These are phyloP conservation scores for Apiospora pterosperma DNA, from an alignment of 2,329 filamentous ascomycete species.

Conservation along the genomic window DNA sequence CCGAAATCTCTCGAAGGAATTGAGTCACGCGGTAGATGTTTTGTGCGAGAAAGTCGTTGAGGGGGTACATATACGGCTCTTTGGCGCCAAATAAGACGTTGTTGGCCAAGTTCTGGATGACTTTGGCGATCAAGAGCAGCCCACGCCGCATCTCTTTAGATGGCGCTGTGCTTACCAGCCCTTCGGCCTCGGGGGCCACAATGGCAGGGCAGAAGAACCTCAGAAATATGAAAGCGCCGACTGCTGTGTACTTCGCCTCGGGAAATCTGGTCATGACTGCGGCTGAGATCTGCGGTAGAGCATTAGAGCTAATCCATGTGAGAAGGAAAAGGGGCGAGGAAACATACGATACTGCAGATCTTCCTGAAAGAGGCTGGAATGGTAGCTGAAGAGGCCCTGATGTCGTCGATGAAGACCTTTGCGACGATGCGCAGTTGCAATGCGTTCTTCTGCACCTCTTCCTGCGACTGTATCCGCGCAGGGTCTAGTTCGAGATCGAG, in stretches of 20 bases:
- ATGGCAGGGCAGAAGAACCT: slow-evolving; percentile 72
- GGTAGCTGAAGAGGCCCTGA: slow-evolving; percentile 58
- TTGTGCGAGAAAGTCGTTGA: slow-evolving; percentile 65
- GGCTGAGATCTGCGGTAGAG: slow-evolving; percentile 47
- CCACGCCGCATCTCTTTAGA: slow-evolving; percentile 69
- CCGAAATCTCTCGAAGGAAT: slow-evolving; percentile 66
- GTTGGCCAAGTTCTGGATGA: slow-evolving; percentile 69
- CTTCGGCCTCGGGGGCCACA: slow-evolving; percentile 65
- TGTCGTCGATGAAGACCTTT: slow-evolving; percentile 69
- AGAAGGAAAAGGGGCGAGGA: not conserved
- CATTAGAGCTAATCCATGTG: slow-evolving; percentile 10
- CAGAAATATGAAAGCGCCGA: slow-evolving; percentile 68
- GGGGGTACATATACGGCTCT: slow-evolving; percentile 68
- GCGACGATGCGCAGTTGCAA: slow-evolving; percentile 64
- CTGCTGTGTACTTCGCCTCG: slow-evolving; percentile 69
- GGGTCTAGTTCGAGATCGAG: slow-evolving; percentile 67
- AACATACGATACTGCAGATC: slow-evolving; percentile 62
- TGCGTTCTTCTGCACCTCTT: slow-evolving; percentile 65
- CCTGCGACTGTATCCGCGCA: slow-evolving; percentile 53
- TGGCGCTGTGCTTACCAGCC: slow-evolving; percentile 56
- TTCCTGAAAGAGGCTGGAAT: slow-evolving; percentile 63
- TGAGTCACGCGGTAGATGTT: slow-evolving; percentile 67
- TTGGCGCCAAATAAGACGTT: slow-evolving; percentile 71
- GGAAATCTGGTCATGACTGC: slow-evolving; percentile 63
- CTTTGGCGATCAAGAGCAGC: slow-evolving; percentile 66